Base-by-base conservation (phyloP, 257 asterid genomes). In the Penstemon barbatus region DNA sequence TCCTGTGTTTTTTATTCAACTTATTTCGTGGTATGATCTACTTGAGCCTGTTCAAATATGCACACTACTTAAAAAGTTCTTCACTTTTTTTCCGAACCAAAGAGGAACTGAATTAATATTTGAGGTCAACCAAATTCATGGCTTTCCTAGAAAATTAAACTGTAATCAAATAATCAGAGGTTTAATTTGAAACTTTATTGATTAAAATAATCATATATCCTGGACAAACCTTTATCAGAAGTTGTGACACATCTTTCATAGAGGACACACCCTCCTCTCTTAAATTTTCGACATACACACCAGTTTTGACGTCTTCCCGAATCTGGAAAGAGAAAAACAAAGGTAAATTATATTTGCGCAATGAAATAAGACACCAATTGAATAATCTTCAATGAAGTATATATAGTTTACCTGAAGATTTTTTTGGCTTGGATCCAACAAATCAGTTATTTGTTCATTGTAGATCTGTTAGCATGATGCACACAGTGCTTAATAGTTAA, bases 381-480 rank as follows among this genome's bases (percentile, higher is more conserved):
- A 33, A 38, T n/a, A 74, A 25, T 58, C 46, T 51, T 18, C 48
- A 63, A 6, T 44, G 45, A 60, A 73, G 71, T 38, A 45, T 33
- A 63, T 40, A 13, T 45, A n/a, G 45, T 55, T 75, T 76, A 94
- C 99, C 99, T 85, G 97, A 71, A 94, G 99, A 78, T 85, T 89
- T 80, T 85, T 86, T 65, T 91, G 99, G 75, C 81, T 86, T 71
- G 99, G 97, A 68, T 94, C 97, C 89, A 94, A 78, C 62, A 94
- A 74, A 85, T 94, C 99, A 73, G 99, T 91, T 65, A 94, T 91
- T 86, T 94, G 99, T 66, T 94, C 99, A 82, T 94, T 94, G 82
- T 94, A 94, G 69, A 94, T 94, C 99, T 94, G 95, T 57, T 48
- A 44, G 63, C 70, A 71, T 41, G 66, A 60, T 46, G 41, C 72